Conservation (phyloP, 305 asterid species). For the Stenogyne calaminthoides region DNA sequence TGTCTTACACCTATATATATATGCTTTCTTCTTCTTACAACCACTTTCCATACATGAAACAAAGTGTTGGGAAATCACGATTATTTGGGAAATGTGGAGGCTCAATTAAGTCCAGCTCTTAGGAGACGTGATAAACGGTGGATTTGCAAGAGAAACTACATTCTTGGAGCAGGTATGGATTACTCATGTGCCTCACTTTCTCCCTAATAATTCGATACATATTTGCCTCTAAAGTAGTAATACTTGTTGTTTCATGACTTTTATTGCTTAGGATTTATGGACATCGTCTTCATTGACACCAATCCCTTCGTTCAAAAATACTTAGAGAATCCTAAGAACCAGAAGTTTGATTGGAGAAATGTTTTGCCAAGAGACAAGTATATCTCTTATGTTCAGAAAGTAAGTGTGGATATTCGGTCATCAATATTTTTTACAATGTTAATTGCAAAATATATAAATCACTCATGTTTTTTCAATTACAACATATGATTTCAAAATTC, state of each 20-base stretch:
- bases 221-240: not conserved
- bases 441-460: too few relatives aligned
- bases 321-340: slow-evolving; percentile 35
- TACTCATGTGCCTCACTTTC: not conserved
- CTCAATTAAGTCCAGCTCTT: slow-evolving; percentile 41
- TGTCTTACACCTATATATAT: too few relatives aligned
- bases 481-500: too few relatives aligned
- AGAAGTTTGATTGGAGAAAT: slow-evolving; percentile 40
- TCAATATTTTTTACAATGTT: not conserved
- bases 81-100: slow-evolving; percentile 34
- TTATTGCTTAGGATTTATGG: slow-evolving; percentile 20
- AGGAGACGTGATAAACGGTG: slow-evolving; percentile 35
- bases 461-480: too few relatives aligned
- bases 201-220: too few relatives aligned
- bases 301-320: slow-evolving; percentile 39
- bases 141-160: slow-evolving; percentile 45
- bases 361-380: slow-evolving; percentile 39
- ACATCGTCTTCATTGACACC: slow-evolving; percentile 43
- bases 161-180: slow-evolving; percentile 27
- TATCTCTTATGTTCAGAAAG: slow-evolving; percentile 23
- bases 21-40: not conserved
- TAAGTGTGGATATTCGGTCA: slow-evolving; percentile 7
- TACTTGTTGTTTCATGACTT: not conserved
- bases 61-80: slow-evolving; percentile 52
- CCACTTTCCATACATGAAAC: not conserved